Base-by-base conservation (phyloP, 805 yeast species). In the Barnettozyma botsteinii region DNA sequence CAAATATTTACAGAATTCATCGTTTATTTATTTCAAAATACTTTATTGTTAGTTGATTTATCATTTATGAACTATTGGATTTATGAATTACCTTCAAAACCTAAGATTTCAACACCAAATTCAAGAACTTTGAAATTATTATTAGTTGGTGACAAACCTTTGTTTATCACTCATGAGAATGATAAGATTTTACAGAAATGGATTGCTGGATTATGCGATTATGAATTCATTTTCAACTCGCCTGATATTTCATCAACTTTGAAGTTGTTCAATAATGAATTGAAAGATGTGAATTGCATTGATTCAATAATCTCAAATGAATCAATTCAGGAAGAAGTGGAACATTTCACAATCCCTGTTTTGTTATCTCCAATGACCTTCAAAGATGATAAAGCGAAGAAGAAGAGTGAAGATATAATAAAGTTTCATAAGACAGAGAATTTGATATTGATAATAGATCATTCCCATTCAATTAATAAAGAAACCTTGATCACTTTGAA, bases 141-240 rank as follows among this genome's bases (percentile, higher is more conserved):
- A 5, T 37, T 49, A 12, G 35, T 53, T 24, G 52, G 46, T 28
- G 50, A 51, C 11, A 23, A 35, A 33, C 20, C 43, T 24, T 53
- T 62, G 42, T 41, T 55, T 17, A 29, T 56, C 9, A 43, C 64
- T 33, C 52, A 53, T 13, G 40, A 55, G n/a, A 47, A 61, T 0
- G 52, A 56, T 31, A 52, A 55, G 32, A 51, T 61, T 7, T 47
- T 65, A 26, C 63, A 66, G 47, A 66, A 66, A 49, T 67, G 72
- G 72, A 60, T 65, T 12, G 57, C 70, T 2, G 70, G 61, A 0
- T 37, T 67, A 9, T 55, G 67, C 30, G 62, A 66, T 39, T 43
- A 45, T 33, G 62, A 59, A 5, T 46, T 64, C 13, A 41, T 44
- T 7, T 63, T 65, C 38, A 47, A 57, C 38, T 53, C 58, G 4